Conservation (phyloP, 2,329 filamentous ascomycete species). For the Colletotrichum sp. region DNA sequence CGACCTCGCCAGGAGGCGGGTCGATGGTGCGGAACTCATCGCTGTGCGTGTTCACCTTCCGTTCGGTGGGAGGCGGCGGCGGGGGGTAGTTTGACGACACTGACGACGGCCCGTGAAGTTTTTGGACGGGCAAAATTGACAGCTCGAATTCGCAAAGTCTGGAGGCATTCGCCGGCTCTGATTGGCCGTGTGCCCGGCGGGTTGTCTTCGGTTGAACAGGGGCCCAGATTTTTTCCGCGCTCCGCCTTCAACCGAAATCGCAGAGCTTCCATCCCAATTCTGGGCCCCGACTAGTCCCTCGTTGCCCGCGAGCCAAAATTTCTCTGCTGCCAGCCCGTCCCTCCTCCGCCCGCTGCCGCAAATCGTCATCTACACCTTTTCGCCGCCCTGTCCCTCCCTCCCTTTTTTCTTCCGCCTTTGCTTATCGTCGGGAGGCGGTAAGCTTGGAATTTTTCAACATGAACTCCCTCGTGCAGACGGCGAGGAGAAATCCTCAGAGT, state of each 20-base stretch:
- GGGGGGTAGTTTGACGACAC: neutral
- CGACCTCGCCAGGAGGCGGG: constrained; percentile 47
- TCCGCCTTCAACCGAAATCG: constrained; percentile 41
- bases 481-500: constrained; percentile 49
- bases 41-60: constrained; percentile 30
- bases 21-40: constrained; percentile 51
- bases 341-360: constrained; percentile 29
- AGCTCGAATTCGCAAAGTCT: constrained; percentile 5
- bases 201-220: constrained; percentile 17
- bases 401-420: constrained; percentile 12
- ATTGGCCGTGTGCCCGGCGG: neutral
- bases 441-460: constrained; percentile 37
- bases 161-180: neutral
- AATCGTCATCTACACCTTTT: constrained; percentile 16
- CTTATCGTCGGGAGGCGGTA: constrained; percentile 33
- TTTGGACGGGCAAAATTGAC: constrained; percentile 10
- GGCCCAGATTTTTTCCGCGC: constrained; percentile 30
- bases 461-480: constrained; percentile 46
- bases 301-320: constrained; percentile 35
- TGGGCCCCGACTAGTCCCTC: constrained; percentile 6
- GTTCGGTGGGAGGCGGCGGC: neutral
- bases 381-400: constrained; percentile 25
- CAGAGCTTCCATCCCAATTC: constrained; percentile 26
- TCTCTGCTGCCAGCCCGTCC: constrained; percentile 29
- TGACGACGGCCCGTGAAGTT: constrained; percentile 10